Conservation (phyloP, 164 flowering plant genomes). For the Buxus sempervirens region DNA sequence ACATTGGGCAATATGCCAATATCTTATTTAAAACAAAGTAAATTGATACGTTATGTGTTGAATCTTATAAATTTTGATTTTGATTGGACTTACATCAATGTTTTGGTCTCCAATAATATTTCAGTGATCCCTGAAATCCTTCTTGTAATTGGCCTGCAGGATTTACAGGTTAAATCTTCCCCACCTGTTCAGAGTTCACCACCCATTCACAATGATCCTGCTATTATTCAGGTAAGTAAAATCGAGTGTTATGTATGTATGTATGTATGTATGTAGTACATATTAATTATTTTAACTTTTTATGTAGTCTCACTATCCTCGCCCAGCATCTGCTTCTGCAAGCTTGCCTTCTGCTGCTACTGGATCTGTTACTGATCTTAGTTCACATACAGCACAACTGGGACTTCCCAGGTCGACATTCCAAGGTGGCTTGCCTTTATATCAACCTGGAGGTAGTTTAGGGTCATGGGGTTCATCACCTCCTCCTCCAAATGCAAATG, state of each 20-base stretch:
- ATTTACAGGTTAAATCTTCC: conserved; percentile 86
- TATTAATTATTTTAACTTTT: conserved; percentile 1
- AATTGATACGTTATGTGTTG: neutral
- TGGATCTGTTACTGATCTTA: conserved; percentile 47
- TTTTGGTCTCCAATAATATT: neutral
- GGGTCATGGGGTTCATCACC: conserved; percentile 80
- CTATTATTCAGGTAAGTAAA: conserved; percentile 73
- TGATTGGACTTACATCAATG: neutral
- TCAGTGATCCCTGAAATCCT: too few species aligned
- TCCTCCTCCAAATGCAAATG: conserved; percentile 54
- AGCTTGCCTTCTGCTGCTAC: conserved; percentile 54
- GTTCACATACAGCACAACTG: conserved; percentile 45
- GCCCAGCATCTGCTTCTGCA: conserved; percentile 45
- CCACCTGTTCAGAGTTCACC: conserved; percentile 62
- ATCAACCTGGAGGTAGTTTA: conserved; percentile 70
- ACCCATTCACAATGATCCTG: conserved; percentile 76
- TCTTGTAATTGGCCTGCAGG: conserved; percentile 41
- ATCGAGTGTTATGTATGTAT: neutral
- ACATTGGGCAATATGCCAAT: too few species aligned
- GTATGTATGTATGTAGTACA: too few species aligned
- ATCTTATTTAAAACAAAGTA: neutral
- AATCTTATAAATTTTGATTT: neutral
- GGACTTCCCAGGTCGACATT: conserved; percentile 63
- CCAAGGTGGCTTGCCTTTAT: conserved; percentile 69
- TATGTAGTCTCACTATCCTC: conserved; percentile 87